Evolutionary conservation across 257 asterid species (phyloP).

Genomic region (Apocynum venetum): DNA sequence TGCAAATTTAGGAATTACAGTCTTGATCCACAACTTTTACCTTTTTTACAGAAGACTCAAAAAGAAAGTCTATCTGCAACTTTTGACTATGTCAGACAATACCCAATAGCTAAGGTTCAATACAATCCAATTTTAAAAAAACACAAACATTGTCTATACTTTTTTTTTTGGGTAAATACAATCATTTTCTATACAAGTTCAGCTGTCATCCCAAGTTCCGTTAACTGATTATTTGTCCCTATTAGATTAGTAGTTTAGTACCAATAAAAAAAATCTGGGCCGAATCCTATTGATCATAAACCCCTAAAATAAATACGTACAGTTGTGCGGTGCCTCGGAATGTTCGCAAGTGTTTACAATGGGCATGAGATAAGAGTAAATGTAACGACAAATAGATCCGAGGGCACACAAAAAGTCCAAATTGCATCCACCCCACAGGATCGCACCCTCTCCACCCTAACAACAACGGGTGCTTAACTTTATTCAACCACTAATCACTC

Average conservation of each 20-base stretch:
- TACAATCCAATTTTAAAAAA: not conserved
- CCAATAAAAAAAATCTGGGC: not conserved
- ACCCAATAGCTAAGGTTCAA: not conserved
- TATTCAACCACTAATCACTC: conserved; percentile 42
- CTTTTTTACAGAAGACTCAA: conserved; percentile 6
- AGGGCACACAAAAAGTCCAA: conserved; percentile 9
- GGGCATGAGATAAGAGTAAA: conserved; percentile 3
- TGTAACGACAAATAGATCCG: conserved; percentile 14
- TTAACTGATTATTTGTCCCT: conserved; percentile 14
- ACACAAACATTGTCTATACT: not conserved
- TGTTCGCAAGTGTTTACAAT: conserved; percentile 29
- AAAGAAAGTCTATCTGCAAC: not conserved
- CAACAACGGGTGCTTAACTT: conserved; percentile 15
- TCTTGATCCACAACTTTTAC: conserved; percentile 11
- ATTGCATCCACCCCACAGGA: conserved; percentile 28
- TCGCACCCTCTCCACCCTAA: conserved; percentile 9
- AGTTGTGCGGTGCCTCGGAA: conserved; percentile 45
- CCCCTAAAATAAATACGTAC: conserved; percentile 8
- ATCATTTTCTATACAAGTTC: conserved; percentile 1
- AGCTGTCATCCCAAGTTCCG: conserved; percentile 5
- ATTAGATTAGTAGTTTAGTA: not conserved
- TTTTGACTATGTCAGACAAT: conserved; percentile 9
- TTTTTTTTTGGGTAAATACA: not conserved
- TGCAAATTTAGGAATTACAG: conserved; percentile 14
- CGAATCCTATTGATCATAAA: conserved; percentile 3